Percentiles rank a stretch among this genome's conserved stretches.
These are phyloP conservation scores for Pisolithus sp. DNA, from an alignment of 768 basidiomycete genomes.

Conservation along the genomic window DNA sequence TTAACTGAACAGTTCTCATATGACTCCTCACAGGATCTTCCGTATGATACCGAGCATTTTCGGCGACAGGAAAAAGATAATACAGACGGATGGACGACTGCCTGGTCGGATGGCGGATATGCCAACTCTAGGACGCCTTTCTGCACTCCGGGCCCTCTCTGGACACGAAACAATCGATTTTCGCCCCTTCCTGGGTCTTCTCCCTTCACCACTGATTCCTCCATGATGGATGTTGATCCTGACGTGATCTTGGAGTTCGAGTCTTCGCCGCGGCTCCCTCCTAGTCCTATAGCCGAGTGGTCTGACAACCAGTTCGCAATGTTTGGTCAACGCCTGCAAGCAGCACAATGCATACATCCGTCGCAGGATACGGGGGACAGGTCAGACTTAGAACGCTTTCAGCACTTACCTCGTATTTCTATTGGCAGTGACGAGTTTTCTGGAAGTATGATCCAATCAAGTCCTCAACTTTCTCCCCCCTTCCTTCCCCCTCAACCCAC, in stretches of 20 bases:
- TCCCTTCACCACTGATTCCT: conserved; percentile 14
- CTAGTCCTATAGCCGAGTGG: not conserved
- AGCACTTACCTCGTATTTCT: no score
- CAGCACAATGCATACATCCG: not conserved
- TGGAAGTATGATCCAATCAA: no score
- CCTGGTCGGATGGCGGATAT: not conserved
- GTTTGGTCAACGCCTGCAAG: not conserved
- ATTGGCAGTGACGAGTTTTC: no score
- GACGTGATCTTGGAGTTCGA: conserved; percentile 17
- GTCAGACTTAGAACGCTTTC: no score
- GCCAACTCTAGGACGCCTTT: not conserved
- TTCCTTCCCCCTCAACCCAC: not conserved
- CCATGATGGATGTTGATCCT: conserved; percentile 3
- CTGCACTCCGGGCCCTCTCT: not conserved
- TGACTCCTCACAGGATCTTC: not conserved
- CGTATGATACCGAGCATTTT: no score
- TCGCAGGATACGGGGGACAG: no score
- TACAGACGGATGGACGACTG: no score
- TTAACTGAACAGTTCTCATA: not conserved
- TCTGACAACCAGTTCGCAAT: not conserved
- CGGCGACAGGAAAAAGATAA: no score
- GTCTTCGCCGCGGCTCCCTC: conserved; percentile 13
- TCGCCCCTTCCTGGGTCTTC: conserved; percentile 17
- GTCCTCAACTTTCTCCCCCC: no score
- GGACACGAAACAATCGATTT: not conserved